Evolutionary conservation across 495 filamentous ascomycete genomes (phyloP), one percentile per base, ranked within the genome.

Genomic region (Venustampulla echinocandica): DNA sequence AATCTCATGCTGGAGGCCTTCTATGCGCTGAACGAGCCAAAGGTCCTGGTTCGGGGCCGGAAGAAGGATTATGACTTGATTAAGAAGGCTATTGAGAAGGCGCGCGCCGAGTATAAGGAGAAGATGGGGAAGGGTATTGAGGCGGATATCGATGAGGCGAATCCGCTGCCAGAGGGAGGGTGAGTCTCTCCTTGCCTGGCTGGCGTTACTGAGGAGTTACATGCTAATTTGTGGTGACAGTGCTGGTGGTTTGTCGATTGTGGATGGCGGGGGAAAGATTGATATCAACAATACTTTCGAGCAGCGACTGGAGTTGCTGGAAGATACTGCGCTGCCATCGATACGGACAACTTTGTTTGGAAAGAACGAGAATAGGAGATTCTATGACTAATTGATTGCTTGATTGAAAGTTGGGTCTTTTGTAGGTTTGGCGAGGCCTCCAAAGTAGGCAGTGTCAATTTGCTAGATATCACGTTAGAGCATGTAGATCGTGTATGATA

Each of bases 241-340:
- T 52, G 75, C 87, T 44, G 92, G 92, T 46, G 92, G 92, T 51
- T 69, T 96, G 14, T 61, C 70, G 33, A 84, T 97, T 51, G 63
- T 93, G 18, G 87, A 89, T 20, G 79, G 82, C 38, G 73, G 79
- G 48, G 93, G 93, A 60, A 95, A 90, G 74, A 97, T 99, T 64
- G 87, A 94, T 54, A 94, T 99, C 63, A 88, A 95, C 78, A 96
- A 99, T 68, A 97, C 92, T 20, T 81, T 97, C 39, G 93, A 97
- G 56, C 85, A 95, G 61, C 80, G 93, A 44, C 69, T 99, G 64
- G 80, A 79, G 50, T 69, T 97, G 45, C 76, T 96, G 30, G 80
- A 90, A 62, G 79, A 79, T 44, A 86, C 85, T 55, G 86, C 85
- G 21, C 74, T 97, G 32, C 93, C 93, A 10, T 80, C 80, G 24